Percentiles rank a stretch among this genome's conserved stretches.
phyloP scores from a whole-genome alignment of 2,329 filamentous ascomycete genomes.

The Hypoxylon sp. region DNA sequence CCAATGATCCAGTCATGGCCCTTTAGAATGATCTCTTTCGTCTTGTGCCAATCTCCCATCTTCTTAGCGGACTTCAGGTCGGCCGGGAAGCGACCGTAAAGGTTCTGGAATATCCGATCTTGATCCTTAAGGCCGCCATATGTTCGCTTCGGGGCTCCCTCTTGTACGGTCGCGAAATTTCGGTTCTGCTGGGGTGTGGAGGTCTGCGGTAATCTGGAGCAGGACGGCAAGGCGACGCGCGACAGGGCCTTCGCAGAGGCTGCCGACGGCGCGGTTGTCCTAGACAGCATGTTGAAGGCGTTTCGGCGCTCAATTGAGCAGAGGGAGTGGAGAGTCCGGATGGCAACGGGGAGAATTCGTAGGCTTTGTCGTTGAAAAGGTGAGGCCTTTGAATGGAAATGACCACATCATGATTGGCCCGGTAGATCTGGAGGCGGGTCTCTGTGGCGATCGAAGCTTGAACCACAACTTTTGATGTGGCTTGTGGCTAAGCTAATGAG shows the following conservation, averaged over 20 bases:
- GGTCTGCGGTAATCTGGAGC: constrained; percentile 59
- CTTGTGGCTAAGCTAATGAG: constrained; percentile 37
- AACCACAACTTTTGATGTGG: constrained; percentile 38
- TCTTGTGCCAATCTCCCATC: constrained; percentile 99
- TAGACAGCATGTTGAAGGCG: constrained; percentile 58
- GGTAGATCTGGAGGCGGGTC: constrained; percentile 34
- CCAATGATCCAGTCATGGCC: constrained; percentile 99
- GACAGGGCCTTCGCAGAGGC: constrained; percentile 58
- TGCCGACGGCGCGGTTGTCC: constrained; percentile 58
- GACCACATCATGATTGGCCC: constrained; percentile 45
- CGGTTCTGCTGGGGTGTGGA: constrained; percentile 71
- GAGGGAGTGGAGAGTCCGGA: constrained; percentile 50
- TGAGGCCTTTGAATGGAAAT: constrained; percentile 53
- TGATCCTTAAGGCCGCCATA: constrained; percentile 94
- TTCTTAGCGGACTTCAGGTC: constrained; percentile 96
- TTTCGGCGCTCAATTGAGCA: constrained; percentile 56
- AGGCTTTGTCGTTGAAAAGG: constrained; percentile 46
- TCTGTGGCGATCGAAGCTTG: constrained; percentile 44
- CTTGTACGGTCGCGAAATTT: constrained; percentile 84
- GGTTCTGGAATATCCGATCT: constrained; percentile 98
- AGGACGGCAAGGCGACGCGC: constrained; percentile 52
- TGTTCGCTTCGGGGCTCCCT: constrained; percentile 75
- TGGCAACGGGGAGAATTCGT: constrained; percentile 43
- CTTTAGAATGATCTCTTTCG: constrained; percentile 97
- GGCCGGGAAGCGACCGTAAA: constrained; percentile 92